Evolutionary conservation across 2,329 filamentous ascomycete genomes (phyloP).

Genomic region (Cryphonectria carpinicola): DNA sequence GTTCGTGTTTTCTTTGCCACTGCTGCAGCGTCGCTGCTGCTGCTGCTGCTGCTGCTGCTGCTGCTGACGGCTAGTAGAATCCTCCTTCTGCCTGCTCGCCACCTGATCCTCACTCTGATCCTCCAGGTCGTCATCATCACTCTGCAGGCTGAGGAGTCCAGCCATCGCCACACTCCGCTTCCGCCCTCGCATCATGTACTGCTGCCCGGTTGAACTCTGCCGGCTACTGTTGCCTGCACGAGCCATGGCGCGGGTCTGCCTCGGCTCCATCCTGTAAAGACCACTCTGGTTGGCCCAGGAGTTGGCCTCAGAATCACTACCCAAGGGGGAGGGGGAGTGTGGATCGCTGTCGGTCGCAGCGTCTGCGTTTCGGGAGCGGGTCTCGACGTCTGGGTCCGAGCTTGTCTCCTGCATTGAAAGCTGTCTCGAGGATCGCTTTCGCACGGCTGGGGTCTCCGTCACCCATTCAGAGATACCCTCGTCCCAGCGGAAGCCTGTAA

Average conservation of each 20-base stretch:
- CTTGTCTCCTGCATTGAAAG: background rate
- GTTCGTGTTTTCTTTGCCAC: slow-evolving; percentile 12
- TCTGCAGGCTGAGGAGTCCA: slow-evolving; percentile 14
- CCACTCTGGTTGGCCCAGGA: slow-evolving; percentile 10
- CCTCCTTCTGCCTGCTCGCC: background rate
- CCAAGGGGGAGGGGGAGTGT: background rate
- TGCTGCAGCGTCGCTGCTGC: background rate
- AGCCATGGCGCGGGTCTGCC: slow-evolving; percentile 12
- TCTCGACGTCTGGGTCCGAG: too few relatives aligned
- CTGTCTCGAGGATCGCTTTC: background rate
- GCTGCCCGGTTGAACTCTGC: slow-evolving; percentile 2
- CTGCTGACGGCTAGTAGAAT: background rate
- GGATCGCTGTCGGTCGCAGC: background rate
- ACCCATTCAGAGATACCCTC: slow-evolving; percentile 46
- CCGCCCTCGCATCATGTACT: background rate
- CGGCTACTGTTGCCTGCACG: background rate
- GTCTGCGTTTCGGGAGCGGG: too few relatives aligned
- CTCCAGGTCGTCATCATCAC: slow-evolving; percentile 3
- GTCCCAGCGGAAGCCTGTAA: slow-evolving; percentile 40
- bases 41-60: background rate
- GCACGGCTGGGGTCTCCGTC: slow-evolving; percentile 29
- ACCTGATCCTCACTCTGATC: background rate
- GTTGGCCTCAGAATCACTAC: background rate
- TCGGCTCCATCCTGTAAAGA: slow-evolving; percentile 11
- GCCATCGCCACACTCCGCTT: slow-evolving; percentile 20